Percentiles rank a stretch among this genome's conserved stretches.
phyloP scores from a whole-genome alignment of 2,329 filamentous ascomycete genomes.

The Cladosporium sp. region DNA sequence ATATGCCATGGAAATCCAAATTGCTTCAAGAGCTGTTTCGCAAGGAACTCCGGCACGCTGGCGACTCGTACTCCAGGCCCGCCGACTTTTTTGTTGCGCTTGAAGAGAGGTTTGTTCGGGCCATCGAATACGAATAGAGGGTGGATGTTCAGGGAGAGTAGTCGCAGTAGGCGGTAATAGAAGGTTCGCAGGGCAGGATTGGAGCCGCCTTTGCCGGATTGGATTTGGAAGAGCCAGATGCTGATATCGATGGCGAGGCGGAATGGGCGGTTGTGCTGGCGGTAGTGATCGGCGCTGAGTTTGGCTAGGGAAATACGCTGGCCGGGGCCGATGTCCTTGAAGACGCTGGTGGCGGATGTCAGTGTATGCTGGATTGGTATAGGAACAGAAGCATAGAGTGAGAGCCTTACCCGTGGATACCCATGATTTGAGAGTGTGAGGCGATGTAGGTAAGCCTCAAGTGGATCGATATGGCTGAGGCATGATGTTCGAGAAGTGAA shows the following conservation, averaged over 20 bases:
- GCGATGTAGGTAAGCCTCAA: too few relatives aligned
- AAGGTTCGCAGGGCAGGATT: slow-evolving; percentile 89
- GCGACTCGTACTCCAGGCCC: slow-evolving; percentile 59
- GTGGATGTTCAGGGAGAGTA: slow-evolving; percentile 72
- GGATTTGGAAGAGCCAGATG: slow-evolving; percentile 95
- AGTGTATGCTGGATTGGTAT: neutral
- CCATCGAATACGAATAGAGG: slow-evolving; percentile 91
- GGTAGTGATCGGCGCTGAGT: slow-evolving; percentile 72
- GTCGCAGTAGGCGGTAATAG: slow-evolving; percentile 81
- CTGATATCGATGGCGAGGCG: slow-evolving; percentile 89
- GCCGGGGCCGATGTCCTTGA: slow-evolving; percentile 80
- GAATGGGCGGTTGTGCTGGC: slow-evolving; percentile 65
- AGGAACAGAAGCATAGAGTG: neutral
- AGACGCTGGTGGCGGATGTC: slow-evolving; percentile 53
- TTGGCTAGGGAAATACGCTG: slow-evolving; percentile 76
- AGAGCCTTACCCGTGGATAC: slow-evolving; percentile 25
- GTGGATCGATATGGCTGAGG: too few relatives aligned
- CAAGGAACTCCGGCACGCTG: slow-evolving; percentile 65
- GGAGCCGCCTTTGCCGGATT: slow-evolving; percentile 75
- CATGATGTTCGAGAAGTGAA: neutral
- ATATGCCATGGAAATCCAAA: slow-evolving; percentile 82
- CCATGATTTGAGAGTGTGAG: slow-evolving; percentile 16
- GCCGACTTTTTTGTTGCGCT: slow-evolving; percentile 69
- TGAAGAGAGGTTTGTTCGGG: slow-evolving; percentile 76
- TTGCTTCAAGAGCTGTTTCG: slow-evolving; percentile 75